Conservation (phyloP, 805 yeast species). For the Saccharomycopsis fibuligera region DNA sequence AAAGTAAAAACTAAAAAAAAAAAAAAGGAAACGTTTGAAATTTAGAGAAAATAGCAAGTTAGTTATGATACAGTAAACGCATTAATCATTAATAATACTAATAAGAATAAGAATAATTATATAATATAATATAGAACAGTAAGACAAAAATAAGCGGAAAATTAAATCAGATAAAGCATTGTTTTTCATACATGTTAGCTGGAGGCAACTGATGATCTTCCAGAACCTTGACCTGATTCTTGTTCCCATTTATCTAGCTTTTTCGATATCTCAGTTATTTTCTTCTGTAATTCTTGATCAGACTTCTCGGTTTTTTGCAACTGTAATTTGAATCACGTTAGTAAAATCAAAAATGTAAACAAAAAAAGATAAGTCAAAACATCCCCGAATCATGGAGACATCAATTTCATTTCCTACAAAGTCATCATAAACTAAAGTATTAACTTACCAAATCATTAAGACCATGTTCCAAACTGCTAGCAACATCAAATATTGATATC, state of each 20-base stretch:
- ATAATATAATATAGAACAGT: background rate
- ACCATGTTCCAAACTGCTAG: constrained; percentile 10
- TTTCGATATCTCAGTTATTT: constrained; percentile 6
- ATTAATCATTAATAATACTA: background rate
- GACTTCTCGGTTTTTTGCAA: constrained; percentile 11
- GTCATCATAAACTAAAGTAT: too few species aligned
- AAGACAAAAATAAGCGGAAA: too few species aligned
- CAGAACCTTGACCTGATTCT: background rate
- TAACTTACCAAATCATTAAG: constrained; percentile 17
- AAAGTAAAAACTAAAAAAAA: too few species aligned
- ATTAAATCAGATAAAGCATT: too few species aligned
- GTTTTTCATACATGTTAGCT: too few species aligned
- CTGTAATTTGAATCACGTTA: constrained; percentile 3
- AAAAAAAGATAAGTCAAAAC: background rate
- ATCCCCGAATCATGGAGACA: too few species aligned
- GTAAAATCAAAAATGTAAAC: background rate
- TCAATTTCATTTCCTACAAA: too few species aligned
- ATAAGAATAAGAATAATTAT: background rate
- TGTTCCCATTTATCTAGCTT: constrained; percentile 13
- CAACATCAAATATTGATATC: constrained; percentile 17
- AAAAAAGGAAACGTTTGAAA: too few species aligned
- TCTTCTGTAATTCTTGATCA: constrained; percentile 14
- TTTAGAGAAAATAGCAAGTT: too few species aligned
- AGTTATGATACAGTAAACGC: too few species aligned
- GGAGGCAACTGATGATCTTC: background rate